Evolutionary conservation across 1,139 yeast genomes (phyloP).

Genomic region (Sugiyamaella grinbergsii): DNA sequence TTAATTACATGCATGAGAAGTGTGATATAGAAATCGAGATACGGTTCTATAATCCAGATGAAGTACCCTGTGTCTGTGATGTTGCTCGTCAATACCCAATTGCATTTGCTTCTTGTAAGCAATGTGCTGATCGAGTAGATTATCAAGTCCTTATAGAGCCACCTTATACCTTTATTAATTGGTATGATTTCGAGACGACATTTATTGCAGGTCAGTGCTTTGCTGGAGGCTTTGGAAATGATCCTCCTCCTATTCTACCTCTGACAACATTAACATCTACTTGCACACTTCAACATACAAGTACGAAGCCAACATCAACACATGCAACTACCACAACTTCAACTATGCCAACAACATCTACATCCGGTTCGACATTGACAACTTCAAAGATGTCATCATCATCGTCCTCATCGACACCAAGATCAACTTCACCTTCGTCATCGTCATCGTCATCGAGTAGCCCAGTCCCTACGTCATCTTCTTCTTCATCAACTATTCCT

Average conservation of each 20-base stretch:
- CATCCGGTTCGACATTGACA: not conserved
- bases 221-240: too few species aligned
- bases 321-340: not conserved
- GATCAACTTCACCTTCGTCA: not conserved
- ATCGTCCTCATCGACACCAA: not conserved
- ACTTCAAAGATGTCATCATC: not conserved
- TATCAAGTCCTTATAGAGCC: not conserved
- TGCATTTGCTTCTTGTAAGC: conserved; percentile 9
- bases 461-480: not conserved
- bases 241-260: not conserved
- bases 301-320: not conserved
- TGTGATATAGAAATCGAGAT: not conserved
- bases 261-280: not conserved
- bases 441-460: too few species aligned
- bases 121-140: conserved; percentile 6
- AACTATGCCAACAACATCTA: not conserved
- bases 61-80: conserved; percentile 1
- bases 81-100: not conserved
- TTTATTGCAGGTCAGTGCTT: conserved; percentile 7
- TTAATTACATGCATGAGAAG: conserved; percentile 1
- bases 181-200: conserved; percentile 10
- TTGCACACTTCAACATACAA: not conserved
- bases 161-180: conserved; percentile 1
- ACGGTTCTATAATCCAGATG: not conserved
- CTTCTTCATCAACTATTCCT: not conserved